Conservation (phyloP, 2,329 filamentous ascomycete species). For the Fusarium euwallaceae region DNA sequence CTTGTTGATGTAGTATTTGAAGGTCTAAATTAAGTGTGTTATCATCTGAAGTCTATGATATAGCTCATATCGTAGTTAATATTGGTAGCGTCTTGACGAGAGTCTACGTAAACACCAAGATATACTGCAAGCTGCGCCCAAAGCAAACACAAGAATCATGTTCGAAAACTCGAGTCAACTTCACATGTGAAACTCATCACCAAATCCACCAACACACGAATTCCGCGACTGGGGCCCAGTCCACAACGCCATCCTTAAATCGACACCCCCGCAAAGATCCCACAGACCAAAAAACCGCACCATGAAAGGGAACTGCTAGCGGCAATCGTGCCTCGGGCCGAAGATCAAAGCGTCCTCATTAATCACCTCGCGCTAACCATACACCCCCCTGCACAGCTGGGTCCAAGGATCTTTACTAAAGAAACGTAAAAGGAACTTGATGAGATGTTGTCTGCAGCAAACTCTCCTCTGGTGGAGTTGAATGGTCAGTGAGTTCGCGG, state of each 20-base stretch:
- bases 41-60: background rate
- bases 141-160: background rate
- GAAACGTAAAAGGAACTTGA: background rate
- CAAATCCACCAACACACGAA: background rate
- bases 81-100: background rate
- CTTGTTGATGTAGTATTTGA: background rate
- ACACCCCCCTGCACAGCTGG: background rate
- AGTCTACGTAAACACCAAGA: background rate
- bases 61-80: background rate
- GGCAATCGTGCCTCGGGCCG: constrained; percentile 2
- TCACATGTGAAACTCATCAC: background rate
- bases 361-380: background rate
- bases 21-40: background rate
- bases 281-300: background rate
- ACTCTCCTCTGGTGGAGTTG: background rate
- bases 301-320: background rate
- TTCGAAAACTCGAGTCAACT: background rate
- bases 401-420: background rate
- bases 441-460: background rate
- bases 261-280: background rate
- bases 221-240: background rate
- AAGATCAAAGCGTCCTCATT: background rate
- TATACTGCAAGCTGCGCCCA: background rate
- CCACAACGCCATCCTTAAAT: background rate
- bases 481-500: background rate